Percentiles rank a stretch among this genome's conserved stretches.
Conservation (phyloP, 148 eudicot genomes). For the Silene conica region DNA sequence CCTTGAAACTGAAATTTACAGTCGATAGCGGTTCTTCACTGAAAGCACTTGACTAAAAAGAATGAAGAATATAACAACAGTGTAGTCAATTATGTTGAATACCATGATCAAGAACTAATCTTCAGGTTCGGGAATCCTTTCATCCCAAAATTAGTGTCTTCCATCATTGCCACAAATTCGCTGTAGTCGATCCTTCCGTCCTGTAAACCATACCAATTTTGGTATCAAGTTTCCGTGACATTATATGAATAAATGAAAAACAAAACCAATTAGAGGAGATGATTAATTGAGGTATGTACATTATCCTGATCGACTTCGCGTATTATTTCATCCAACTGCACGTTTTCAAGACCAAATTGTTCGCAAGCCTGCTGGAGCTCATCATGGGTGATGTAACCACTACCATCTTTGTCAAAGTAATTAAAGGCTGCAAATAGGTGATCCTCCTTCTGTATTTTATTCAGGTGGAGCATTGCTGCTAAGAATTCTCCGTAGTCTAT, state of each 20-base stretch:
- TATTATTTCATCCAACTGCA: constrained; percentile 46
- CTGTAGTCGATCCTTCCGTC: constrained; percentile 60
- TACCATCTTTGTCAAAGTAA: constrained; percentile 62
- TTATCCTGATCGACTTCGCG: constrained; percentile 58
- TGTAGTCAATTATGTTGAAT: constrained; percentile 17
- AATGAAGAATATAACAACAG: neutral
- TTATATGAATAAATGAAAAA: neutral
- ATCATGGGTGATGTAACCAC: constrained; percentile 56
- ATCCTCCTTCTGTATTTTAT: constrained; percentile 60
- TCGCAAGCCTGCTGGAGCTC: constrained; percentile 61
- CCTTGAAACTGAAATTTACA: constrained; percentile 22
- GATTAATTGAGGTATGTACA: constrained; percentile 24
- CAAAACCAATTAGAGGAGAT: neutral
- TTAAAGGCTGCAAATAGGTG: constrained; percentile 54
- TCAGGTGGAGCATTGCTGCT: constrained; percentile 63
- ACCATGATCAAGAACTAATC: constrained; percentile 15
- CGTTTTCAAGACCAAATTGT: constrained; percentile 44
- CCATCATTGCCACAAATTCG: constrained; percentile 65
- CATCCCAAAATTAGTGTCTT: constrained; percentile 39
- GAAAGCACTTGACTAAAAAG: no score
- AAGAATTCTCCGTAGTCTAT: constrained; percentile 61
- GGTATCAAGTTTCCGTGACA: neutral
- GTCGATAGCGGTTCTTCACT: neutral
- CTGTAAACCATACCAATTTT: constrained; percentile 28
- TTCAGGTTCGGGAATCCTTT: constrained; percentile 20